phyloP scores from a whole-genome alignment of 108 stramenopile genomes.

The Nannochloropsis salina region DNA sequence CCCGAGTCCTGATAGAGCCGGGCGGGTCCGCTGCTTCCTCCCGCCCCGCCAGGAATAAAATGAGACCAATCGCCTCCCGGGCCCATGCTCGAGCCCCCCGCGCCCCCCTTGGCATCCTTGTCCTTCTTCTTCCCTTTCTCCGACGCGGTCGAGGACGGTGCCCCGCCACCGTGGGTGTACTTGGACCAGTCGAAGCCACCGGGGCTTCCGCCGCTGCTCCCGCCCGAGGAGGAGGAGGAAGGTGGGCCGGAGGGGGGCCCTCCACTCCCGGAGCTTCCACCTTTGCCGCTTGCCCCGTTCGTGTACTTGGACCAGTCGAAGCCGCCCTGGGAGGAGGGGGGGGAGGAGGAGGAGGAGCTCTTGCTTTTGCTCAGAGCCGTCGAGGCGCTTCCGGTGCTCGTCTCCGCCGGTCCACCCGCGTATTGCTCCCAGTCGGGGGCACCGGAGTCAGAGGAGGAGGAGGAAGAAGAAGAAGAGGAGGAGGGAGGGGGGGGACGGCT shows the following conservation, averaged over 20 bases:
- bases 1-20: background rate
- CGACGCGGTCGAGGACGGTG: background rate
- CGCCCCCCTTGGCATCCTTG: background rate
- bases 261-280: too few relatives aligned
- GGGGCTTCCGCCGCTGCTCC: background rate
- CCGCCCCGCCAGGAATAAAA: background rate
- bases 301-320: conserved; percentile 8
- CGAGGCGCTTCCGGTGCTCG: too few relatives aligned
- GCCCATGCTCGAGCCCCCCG: background rate
- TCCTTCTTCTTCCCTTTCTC: conserved; percentile 11
- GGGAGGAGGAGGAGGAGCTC: too few relatives aligned
- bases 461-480: too few relatives aligned
- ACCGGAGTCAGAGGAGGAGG: too few relatives aligned
- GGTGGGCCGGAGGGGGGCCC: background rate
- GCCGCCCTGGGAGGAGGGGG: background rate
- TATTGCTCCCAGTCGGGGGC: too few relatives aligned
- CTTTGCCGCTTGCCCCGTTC: background rate
- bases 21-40: conserved; percentile 9
- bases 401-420: too few relatives aligned
- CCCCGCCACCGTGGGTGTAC: conserved; percentile 3
- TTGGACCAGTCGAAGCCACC: conserved; percentile 17
- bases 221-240: background rate
- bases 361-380: too few relatives aligned
- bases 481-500: too few relatives aligned
- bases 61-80: background rate